Conservation (phyloP, 768 basidiomycete species). For the Hebeloma cylindrosporum region DNA sequence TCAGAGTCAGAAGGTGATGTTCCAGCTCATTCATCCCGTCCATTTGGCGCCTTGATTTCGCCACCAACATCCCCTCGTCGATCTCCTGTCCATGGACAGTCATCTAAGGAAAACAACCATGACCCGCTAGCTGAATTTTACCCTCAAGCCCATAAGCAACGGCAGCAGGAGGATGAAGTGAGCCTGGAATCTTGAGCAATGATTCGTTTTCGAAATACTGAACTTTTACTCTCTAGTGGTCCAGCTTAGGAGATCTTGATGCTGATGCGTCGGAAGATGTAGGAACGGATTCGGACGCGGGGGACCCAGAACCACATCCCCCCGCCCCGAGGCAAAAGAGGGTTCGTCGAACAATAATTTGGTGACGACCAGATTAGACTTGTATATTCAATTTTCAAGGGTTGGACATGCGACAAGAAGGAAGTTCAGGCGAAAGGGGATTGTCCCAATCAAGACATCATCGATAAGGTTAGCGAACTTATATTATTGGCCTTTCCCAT, state of each 20-base stretch:
- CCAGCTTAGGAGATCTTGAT: constrained; percentile 32
- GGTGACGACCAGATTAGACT: not conserved
- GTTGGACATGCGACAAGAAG: constrained; percentile 66
- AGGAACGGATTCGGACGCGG: constrained; percentile 30
- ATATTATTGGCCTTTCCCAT: too few relatives aligned
- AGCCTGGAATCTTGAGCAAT: constrained; percentile 10
- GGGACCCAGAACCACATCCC: constrained; percentile 21
- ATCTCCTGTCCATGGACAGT: not conserved
- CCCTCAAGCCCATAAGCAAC: constrained; percentile 46
- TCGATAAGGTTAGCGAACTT: constrained; percentile 56
- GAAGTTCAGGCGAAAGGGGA: constrained; percentile 25
- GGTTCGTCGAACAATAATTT: constrained; percentile 11
- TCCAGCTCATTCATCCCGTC: not conserved
- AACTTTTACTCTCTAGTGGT: constrained; percentile 26
- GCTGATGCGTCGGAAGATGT: constrained; percentile 8
- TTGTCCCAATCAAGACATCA: constrained; percentile 69
- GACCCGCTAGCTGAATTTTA: constrained; percentile 73
- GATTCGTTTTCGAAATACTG: constrained; percentile 1
- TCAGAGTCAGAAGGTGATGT: not conserved
- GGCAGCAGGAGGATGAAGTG: constrained; percentile 39
- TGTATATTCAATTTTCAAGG: constrained; percentile 35
- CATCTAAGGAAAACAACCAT: constrained; percentile 8
- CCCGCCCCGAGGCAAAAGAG: constrained; percentile 12
- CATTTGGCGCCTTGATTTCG: constrained; percentile 11
- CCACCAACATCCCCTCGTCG: constrained; percentile 15